A percentile compares a stretch with the other conserved stretches of the same genome.
Conservation (phyloP, 1,139 yeast genomes). For the Scheffersomyces titani region DNA sequence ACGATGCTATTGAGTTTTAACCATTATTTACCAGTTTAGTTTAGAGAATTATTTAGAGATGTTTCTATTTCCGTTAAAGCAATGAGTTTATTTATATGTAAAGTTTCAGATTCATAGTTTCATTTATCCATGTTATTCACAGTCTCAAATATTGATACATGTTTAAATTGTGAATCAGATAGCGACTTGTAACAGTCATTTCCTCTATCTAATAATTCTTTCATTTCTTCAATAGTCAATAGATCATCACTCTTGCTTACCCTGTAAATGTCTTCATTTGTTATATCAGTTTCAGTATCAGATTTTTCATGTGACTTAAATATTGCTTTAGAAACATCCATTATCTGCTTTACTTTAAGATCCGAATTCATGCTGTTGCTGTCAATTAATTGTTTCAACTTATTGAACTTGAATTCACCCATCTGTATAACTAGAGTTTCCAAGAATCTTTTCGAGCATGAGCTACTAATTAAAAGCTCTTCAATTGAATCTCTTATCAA, state of each 20-base stretch:
- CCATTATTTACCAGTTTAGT: not conserved
- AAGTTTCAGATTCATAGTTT: not conserved
- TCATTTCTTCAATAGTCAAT: constrained; percentile 43
- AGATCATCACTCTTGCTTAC: constrained; percentile 4
- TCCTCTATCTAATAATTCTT: constrained; percentile 57
- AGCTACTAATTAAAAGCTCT: constrained; percentile 73
- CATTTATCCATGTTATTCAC: constrained; percentile 36
- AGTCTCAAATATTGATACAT: constrained; percentile 57
- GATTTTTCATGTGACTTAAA: constrained; percentile 14
- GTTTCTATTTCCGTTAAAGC: not conserved
- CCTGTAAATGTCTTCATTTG: constrained; percentile 11
- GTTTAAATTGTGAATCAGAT: constrained; percentile 29
- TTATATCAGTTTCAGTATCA: constrained; percentile 10
- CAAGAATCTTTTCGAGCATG: constrained; percentile 74
- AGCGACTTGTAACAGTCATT: constrained; percentile 38
- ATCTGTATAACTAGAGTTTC: constrained; percentile 82
- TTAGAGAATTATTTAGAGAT: not conserved
- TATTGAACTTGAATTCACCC: constrained; percentile 70
- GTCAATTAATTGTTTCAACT: constrained; percentile 25
- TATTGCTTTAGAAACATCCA: constrained; percentile 29
- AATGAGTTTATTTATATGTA: not conserved
- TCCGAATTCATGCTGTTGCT: constrained; percentile 11
- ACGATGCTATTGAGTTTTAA: not conserved
- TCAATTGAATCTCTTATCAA: constrained; percentile 80
- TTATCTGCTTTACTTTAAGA: constrained; percentile 25